These are phyloP conservation scores for Tetrapisispora nanseiensis DNA, from an alignment of 805 yeast species.

Conservation along the genomic window DNA sequence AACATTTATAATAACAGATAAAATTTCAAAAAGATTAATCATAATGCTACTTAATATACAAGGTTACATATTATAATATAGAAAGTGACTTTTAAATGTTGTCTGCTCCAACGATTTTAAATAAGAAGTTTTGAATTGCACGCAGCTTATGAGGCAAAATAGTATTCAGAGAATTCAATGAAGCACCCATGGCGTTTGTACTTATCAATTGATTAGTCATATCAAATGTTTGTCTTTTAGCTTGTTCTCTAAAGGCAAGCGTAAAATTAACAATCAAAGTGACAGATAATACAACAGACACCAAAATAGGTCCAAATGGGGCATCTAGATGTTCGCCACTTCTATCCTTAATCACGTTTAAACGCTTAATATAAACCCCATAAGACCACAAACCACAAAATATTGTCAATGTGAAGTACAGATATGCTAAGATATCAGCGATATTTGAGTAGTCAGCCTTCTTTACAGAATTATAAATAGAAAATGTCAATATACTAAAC, in stretches of 20 bases:
- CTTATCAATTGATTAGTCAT: neutral
- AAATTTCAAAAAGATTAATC: no score
- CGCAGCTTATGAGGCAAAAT: slow-evolving; percentile 14
- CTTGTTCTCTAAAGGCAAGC: slow-evolving; percentile 45
- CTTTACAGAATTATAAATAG: slow-evolving; percentile 67
- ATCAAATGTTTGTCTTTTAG: slow-evolving; percentile 3
- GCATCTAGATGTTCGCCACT: slow-evolving; percentile 85
- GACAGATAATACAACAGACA: slow-evolving; percentile 57
- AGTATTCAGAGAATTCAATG: neutral
- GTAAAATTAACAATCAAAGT: slow-evolving; percentile 66
- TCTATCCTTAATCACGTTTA: slow-evolving; percentile 65
- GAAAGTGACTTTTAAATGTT: no score
- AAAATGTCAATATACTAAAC: slow-evolving; percentile 74
- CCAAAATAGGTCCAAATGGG: slow-evolving; percentile 76
- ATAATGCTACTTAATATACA: no score
- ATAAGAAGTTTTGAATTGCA: slow-evolving; percentile 25
- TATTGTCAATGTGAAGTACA: slow-evolving; percentile 70
- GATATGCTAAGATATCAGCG: slow-evolving; percentile 65
- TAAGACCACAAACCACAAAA: slow-evolving; percentile 90
- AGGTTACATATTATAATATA: no score
- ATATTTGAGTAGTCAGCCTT: slow-evolving; percentile 52
- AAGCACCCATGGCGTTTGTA: no score
- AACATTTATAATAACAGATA: no score
- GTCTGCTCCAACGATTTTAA: slow-evolving; percentile 29
- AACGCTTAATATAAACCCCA: slow-evolving; percentile 58